Base-by-base conservation (phyloP, 2,329 filamentous ascomycete genomes). In the Colletotrichum magnum region DNA sequence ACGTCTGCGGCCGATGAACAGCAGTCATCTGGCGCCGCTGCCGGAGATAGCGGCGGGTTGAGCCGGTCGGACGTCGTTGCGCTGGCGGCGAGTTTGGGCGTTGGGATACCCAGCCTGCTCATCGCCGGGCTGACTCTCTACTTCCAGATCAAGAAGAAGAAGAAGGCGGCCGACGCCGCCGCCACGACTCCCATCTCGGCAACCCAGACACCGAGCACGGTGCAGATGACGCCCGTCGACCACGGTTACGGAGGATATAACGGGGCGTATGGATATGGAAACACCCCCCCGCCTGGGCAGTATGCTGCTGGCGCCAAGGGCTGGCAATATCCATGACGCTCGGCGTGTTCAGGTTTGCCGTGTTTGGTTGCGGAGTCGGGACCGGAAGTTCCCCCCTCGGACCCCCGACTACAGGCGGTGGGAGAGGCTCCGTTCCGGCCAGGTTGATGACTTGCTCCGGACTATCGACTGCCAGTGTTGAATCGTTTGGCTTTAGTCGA, bases 81-180 rank as follows among this genome's bases (percentile, higher is more conserved):
- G 1, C 63, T 76, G 36, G 75, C 75, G 4, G 74, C 75, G 10
- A 74, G 73, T 24, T 65, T 74, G 56, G 74, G 74, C 16, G 64
- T 79, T 28, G 77, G 75, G 2, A 72, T 77, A 41, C 73, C 72
- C 77, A 84, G 59, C 73, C 82, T 63, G 79, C 77, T 52, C 69
- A 76, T 72, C 28, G 83, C 58, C 77, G 58, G 58, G 47, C 47
- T 72, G 51, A 72, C 72, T 52, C 60, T 73, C 26, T 73, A 65
- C 58, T 65, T 73, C 53, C 72, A 71, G 69, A 61, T 71, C 50
- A 50, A 50, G 36, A 72, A 69, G 71, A 73, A 64, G 58, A 75
- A 72, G 58, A 72, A 43, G 10, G 64, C 58, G 6, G 56, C 54
- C 4, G 39, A 28, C 6, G 39, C 21, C 18, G 54, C 24, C 5